Base-by-base conservation (phyloP, 163 green algal species). In the Prototheca wickerhamii region DNA sequence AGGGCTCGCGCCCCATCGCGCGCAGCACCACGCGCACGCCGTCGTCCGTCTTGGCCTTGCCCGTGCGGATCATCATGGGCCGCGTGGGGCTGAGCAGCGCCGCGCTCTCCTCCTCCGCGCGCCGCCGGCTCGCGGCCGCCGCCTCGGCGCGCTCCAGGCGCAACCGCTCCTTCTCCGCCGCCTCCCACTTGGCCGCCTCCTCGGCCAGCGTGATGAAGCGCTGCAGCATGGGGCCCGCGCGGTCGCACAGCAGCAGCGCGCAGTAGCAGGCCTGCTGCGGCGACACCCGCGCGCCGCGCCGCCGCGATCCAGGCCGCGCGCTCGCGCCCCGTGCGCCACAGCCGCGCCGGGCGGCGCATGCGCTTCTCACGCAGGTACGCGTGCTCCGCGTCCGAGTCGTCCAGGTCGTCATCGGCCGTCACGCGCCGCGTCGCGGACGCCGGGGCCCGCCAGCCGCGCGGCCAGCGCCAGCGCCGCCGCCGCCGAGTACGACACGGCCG, bases 41-140 rank as follows among this genome's bases (percentile, higher is more conserved):
- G 12, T 76, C 65, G 4, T 73, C 64, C 1, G 72, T 72, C 63
- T 73, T 72, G 43, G 54, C 50, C 50, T 79, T 79, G 63, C 72
- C 72, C 20, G 72, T 79, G 58, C 72, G 67, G 59, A 79, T 79
- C 72, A 79, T 79, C 30, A 79, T 43, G 0, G 72, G 72, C n/a
- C 72, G 67, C 23, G 50, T 3, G 18, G 37, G 28, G 50, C 46
- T 35, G n/a, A 17, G 21, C 20, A 32, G 37, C 29, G 53, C 1
- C 29, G 6, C 53, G 29, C 53, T 25, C 15, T 21, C 50, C 21
- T 57, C 23, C 15, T 8, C 53, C 29, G 46, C 60, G 21, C 0
- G 35, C 6, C 18, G 28, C 46, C 46, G 46, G 15, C 20, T 5
- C 37, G 60, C 60, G 53, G n/a, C 25, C 32, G 56, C 44, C 35